These are phyloP conservation scores for Apium graveolens DNA, from an alignment of 129 eudicot genomes.

Conservation along the genomic window DNA sequence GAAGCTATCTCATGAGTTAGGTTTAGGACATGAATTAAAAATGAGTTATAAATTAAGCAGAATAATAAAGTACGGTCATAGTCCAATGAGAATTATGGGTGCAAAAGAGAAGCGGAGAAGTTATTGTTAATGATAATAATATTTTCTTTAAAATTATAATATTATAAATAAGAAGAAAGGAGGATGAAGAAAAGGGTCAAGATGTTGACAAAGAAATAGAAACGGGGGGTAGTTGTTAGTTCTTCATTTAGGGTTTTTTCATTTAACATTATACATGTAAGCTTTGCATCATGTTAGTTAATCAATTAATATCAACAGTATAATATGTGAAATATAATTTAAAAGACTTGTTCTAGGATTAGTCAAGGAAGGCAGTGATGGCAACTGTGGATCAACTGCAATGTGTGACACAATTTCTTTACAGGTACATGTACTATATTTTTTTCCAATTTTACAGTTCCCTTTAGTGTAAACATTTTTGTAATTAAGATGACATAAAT, in stretches of 20 bases:
- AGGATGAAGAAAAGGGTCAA: not conserved
- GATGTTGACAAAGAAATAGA: no score
- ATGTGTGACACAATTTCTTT: slow-evolving; percentile 74
- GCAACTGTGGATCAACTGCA: slow-evolving; percentile 78
- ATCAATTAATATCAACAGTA: slow-evolving; percentile 58
- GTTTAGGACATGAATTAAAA: no score
- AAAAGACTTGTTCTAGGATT: slow-evolving; percentile 71
- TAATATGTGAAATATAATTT: slow-evolving; percentile 79
- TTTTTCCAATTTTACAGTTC: not conserved
- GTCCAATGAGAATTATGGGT: no score
- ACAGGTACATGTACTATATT: slow-evolving; percentile 46
- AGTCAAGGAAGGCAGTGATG: slow-evolving; percentile 79
- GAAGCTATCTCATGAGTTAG: no score
- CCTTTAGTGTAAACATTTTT: not conserved
- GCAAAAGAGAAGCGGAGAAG: no score
- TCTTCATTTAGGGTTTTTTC: not conserved
- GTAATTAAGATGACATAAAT: not conserved
- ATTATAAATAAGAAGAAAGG: not conserved
- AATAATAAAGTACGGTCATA: no score
- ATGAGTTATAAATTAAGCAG: no score
- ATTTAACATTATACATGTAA: slow-evolving; percentile 24
- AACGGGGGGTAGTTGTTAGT: not conserved
- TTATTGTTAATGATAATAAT: no score
- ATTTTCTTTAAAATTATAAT: no score
- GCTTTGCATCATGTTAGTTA: slow-evolving; percentile 71